Percentiles rank a stretch among this genome's conserved stretches.
phyloP scores from a whole-genome alignment of 305 asterid genomes.

The Striga hermonthica region DNA sequence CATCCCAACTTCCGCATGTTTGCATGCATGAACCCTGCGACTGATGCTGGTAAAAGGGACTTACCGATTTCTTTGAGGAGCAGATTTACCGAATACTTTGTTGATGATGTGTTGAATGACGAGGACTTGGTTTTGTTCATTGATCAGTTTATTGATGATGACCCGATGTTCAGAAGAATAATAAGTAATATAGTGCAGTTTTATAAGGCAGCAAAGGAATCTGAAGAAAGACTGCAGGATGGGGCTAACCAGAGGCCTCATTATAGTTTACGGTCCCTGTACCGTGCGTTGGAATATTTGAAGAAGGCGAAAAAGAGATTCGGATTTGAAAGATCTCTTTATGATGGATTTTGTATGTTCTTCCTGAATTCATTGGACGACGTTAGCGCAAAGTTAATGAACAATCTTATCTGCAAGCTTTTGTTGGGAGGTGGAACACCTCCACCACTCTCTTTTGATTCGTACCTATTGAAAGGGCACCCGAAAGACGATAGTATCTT shows the following conservation, averaged over 20 bases:
- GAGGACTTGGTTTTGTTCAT: slow-evolving; percentile 79
- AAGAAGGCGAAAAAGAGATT: slow-evolving; percentile 55
- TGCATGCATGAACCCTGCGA: slow-evolving; percentile 99
- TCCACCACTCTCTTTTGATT: slow-evolving; percentile 41
- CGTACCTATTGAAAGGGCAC: slow-evolving; percentile 43
- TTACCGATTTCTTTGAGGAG: slow-evolving; percentile 70
- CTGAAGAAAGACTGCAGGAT: slow-evolving; percentile 91
- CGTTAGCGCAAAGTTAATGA: slow-evolving; percentile 68
- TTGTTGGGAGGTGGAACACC: slow-evolving; percentile 54
- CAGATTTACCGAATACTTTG: slow-evolving; percentile 90
- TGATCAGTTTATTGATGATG: slow-evolving; percentile 55
- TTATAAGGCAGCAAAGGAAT: slow-evolving; percentile 77
- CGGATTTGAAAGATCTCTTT: slow-evolving; percentile 57
- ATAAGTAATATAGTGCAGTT: slow-evolving; percentile 56
- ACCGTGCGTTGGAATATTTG: slow-evolving; percentile 83
- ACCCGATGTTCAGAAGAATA: slow-evolving; percentile 38
- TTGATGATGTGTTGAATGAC: slow-evolving; percentile 86
- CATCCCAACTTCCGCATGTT: slow-evolving; percentile 78
- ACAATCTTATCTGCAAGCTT: slow-evolving; percentile 47
- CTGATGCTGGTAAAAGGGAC: slow-evolving; percentile 99
- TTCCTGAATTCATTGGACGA: slow-evolving; percentile 71
- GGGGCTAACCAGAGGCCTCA: slow-evolving; percentile 99
- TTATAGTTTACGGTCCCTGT: slow-evolving; percentile 90
- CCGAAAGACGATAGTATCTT: slow-evolving; percentile 38
- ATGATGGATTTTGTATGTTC: slow-evolving; percentile 96